These are phyloP conservation scores for Fragaria nilgerrensis DNA, from an alignment of 306 rosid genomes.

Conservation along the genomic window DNA sequence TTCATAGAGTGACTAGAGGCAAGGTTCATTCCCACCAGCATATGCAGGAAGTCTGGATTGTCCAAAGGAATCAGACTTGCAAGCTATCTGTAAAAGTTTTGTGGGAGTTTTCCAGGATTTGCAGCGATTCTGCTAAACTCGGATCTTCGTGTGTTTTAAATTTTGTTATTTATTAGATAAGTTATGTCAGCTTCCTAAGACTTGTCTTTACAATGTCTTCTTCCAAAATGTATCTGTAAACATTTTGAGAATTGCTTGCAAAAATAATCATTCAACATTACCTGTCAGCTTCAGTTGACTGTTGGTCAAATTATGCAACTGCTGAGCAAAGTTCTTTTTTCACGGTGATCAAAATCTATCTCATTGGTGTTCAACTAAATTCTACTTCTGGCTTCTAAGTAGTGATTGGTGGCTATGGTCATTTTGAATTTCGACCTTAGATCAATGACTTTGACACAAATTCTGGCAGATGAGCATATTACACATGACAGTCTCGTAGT, in stretches of 20 bases:
- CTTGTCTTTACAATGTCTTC: background rate
- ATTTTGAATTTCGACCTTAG: background rate
- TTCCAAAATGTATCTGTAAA: background rate
- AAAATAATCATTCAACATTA: background rate
- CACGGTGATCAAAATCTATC: background rate
- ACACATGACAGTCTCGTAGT: background rate
- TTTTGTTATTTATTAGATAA: background rate
- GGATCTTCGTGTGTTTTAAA: conserved; percentile 2
- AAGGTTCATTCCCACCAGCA: conserved; percentile 3
- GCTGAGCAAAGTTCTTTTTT: background rate
- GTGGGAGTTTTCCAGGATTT: conserved; percentile 25
- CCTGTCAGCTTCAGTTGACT: background rate
- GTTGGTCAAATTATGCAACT: background rate
- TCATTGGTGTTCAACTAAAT: background rate
- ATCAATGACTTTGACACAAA: background rate
- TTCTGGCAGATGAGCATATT: background rate
- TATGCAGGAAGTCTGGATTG: conserved; percentile 21
- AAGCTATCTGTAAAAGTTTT: conserved; percentile 20
- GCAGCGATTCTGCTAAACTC: conserved; percentile 10
- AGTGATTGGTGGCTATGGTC: too few relatives aligned
- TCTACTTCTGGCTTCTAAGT: background rate
- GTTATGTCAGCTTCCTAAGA: background rate
- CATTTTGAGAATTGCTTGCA: background rate
- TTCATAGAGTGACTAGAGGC: conserved; percentile 63
- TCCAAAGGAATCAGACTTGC: conserved; percentile 12